phyloP scores from a whole-genome alignment of 2,329 filamentous ascomycete genomes.

The Madurella fahalii region DNA sequence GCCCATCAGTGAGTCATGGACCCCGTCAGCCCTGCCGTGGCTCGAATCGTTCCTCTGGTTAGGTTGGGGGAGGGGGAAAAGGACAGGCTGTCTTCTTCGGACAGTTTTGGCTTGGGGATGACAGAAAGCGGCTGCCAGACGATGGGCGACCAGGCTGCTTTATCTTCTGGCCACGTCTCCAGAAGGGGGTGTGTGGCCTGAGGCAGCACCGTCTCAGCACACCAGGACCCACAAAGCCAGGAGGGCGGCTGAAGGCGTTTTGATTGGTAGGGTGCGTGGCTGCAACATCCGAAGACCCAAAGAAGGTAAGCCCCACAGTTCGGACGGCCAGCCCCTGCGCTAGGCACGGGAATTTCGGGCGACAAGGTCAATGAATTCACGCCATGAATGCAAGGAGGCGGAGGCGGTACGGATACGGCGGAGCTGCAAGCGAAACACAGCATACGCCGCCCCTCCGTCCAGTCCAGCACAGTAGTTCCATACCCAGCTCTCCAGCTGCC shows the following conservation, averaged over 20 bases:
- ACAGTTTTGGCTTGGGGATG: background rate
- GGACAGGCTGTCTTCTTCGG: conserved; percentile 26
- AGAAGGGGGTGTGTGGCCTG: conserved; percentile 23
- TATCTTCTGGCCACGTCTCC: conserved; percentile 29
- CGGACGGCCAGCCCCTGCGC: conserved; percentile 1
- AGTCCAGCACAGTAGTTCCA: no score
- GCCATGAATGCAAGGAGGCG: conserved; percentile 14
- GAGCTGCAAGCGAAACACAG: no score
- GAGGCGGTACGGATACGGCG: background rate
- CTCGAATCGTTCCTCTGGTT: conserved; percentile 16
- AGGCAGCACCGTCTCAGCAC: conserved; percentile 18
- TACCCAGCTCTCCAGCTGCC: no score
- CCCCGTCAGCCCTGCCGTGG: conserved; percentile 11
- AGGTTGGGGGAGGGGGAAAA: conserved; percentile 23
- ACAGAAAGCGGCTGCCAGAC: conserved; percentile 9
- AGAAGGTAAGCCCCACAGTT: conserved; percentile 19
- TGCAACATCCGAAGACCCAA: conserved; percentile 22
- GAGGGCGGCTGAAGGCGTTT: background rate
- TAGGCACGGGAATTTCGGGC: no score
- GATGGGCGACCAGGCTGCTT: conserved; percentile 23
- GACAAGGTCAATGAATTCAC: no score
- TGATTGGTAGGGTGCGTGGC: conserved; percentile 23
- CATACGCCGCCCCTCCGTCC: no score
- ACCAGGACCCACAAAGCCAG: background rate
- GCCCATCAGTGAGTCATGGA: conserved; percentile 24